Evolutionary conservation across 1,284 basidiomycete genomes (phyloP).

Genomic region (Vanrija sp.): DNA sequence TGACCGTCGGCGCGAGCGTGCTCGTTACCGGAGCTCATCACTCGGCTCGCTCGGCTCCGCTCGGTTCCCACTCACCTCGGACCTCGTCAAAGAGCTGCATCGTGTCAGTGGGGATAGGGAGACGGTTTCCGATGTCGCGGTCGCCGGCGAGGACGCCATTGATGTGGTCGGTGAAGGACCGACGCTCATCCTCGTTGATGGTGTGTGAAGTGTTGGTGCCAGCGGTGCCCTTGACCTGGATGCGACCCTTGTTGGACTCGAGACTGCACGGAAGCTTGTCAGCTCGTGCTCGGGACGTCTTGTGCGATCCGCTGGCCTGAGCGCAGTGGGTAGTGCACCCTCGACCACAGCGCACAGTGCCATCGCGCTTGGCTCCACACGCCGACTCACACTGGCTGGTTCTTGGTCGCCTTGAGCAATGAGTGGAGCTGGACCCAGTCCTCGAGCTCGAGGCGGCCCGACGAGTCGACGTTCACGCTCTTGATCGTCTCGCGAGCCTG

Average conservation of each 20-base stretch:
- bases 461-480: slow-evolving; percentile 87
- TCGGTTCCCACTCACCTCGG: slow-evolving; percentile 52
- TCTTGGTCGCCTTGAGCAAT: slow-evolving; percentile 35
- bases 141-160: slow-evolving; percentile 87
- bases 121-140: slow-evolving; percentile 70
- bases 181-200: slow-evolving; percentile 94
- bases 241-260: slow-evolving; percentile 74
- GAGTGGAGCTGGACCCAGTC: slow-evolving; percentile 76
- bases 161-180: slow-evolving; percentile 97
- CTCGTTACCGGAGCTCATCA: neutral
- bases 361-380: neutral
- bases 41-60: neutral
- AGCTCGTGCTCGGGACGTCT: neutral
- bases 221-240: slow-evolving; percentile 82
- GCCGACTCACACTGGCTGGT: slow-evolving; percentile 37
- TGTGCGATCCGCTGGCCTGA: neutral
- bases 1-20: neutral
- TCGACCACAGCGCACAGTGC: slow-evolving; percentile 22
- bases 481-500: slow-evolving; percentile 72
- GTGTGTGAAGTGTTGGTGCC: slow-evolving; percentile 96
- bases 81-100: slow-evolving; percentile 99
- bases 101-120: slow-evolving; percentile 93
- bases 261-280: slow-evolving; percentile 51
- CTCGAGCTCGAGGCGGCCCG: slow-evolving; percentile 93
- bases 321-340: neutral